Base-by-base conservation (phyloP, 1,284 basidiomycete genomes). In the Melampsora americana region DNA sequence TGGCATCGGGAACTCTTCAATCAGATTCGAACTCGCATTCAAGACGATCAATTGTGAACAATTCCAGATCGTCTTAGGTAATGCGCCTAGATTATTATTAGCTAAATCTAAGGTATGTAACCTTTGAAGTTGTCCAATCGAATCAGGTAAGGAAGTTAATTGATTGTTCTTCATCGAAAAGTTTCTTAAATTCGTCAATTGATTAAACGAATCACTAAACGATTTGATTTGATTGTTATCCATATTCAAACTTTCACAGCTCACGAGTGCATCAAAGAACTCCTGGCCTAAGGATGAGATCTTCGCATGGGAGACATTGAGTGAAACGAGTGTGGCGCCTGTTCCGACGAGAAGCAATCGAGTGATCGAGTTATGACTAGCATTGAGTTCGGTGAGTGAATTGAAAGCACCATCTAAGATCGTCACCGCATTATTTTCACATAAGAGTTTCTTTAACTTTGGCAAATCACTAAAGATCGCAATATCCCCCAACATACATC, bases 141-240 rank as follows among this genome's bases (percentile, higher is more conserved):
- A 89, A 18, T 86, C 83, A 0, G 96, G 96, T 0, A 99, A 85
- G 20, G 86, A 84, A 64, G 89, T 88, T 9, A 99, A 87, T 80
- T 90, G 87, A 83, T 98, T 99, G 83, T 97, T 93, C 64, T 92
- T 92, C 81, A 92, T 93, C 4, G 90, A 91, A 2, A 99, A 87
- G 0, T 85, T 85, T 79, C 89, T 86, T 32, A 99, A 88, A 72
- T 87, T 87, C 23, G 84, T 85, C 32, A 98, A 87, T 20, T 88
- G 87, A 62, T 90, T 90, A 5, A 98, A 84, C 14, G 89, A 88
- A 53, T 93, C 89, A 0, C 95, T 94, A 44, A 99, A 87, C 6
- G 88, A 86, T 16, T 90, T 90, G 81, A 99, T 90, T 70, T 92
- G 88, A 84, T 99, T 96, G 84, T 92, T 89, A 82, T 93, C 90